Base-by-base conservation (phyloP, 2,329 filamentous ascomycete species). In the Penicillium fuscoglaucum region DNA sequence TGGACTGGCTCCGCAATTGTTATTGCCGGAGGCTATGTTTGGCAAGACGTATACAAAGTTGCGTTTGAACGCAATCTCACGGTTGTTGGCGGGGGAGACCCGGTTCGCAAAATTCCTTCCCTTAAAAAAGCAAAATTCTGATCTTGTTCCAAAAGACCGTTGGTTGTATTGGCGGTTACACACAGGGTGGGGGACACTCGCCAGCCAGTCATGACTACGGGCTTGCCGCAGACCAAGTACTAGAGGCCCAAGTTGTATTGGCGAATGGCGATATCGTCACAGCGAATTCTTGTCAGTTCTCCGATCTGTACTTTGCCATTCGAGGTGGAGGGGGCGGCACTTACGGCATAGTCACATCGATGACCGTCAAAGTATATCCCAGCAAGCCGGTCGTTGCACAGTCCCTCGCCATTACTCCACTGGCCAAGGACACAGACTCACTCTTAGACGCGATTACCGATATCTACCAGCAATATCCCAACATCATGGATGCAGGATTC, bases 151-250 rank as follows among this genome's bases (percentile, higher is more conserved):
- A 8, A 41, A 8, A 41, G 39, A 66, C 62, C 21, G 66, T 59
- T 19, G 70, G 69, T 6, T 54, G 61, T 15, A 62, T 63, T 41
- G 75, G 76, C 6, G 78, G 77, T 1, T 79, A 74, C 68, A 64
- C 70, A 0, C 71, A 74, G 29, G 77, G 78, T 4, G 79, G 76
- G 21, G 78, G 79, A 12, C 78, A 81, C 48, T 72, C 72, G 2
- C 73, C 75, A 1, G 69, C 73, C 9, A 71, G 73, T 12, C 70
- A 67, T 41, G 68, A 74, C 31, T 79, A 78, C 55, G 79, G 78
- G 3, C 69, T 81, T 13, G 78, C 71, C 1, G 74, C 76, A 0
- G 79, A 82, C 60, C 76, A 81, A 61, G 70, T 78, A 1, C 74
- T 81, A 37, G 76, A 79, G 57, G 71, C 72, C 6, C 66, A 77